A percentile compares a stretch with the other conserved stretches of the same genome.
phyloP scores from a whole-genome alignment of 2,329 filamentous ascomycete genomes.

The Rutstroemia sp. region DNA sequence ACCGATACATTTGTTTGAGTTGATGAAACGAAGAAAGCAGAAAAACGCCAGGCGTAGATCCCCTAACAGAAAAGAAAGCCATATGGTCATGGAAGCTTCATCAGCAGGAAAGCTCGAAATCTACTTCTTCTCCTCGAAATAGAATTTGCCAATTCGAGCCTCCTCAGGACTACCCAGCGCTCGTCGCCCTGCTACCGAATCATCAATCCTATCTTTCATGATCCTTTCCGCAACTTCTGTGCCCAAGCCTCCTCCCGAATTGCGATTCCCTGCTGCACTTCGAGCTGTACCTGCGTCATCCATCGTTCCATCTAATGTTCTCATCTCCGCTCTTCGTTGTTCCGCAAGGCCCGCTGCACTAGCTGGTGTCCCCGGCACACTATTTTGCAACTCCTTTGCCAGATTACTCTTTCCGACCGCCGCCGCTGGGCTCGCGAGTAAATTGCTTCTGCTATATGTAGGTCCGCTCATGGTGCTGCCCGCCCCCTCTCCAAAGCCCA shows the following conservation, averaged over 20 bases:
- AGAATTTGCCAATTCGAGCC: conserved; percentile 48
- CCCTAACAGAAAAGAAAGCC: too few relatives aligned
- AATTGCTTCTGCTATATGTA: conserved; percentile 50
- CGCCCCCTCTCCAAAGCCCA: conserved; percentile 89
- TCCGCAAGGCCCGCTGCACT: conserved; percentile 29
- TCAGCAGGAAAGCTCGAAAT: background rate
- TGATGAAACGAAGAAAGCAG: too few relatives aligned
- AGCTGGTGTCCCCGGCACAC: conserved; percentile 15
- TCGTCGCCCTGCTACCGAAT: conserved; percentile 24
- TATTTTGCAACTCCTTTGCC: conserved; percentile 18
- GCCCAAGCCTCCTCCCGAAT: conserved; percentile 11
- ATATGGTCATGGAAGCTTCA: too few relatives aligned
- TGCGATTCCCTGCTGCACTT: background rate
- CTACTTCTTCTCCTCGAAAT: conserved; percentile 46
- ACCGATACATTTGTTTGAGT: too few relatives aligned
- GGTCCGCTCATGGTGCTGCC: conserved; percentile 78
- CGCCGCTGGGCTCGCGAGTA: conserved; percentile 26
- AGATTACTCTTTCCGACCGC: conserved; percentile 27
- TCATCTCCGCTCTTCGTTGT: conserved; percentile 51
- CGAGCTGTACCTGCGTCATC: conserved; percentile 58
- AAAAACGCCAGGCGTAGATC: too few relatives aligned
- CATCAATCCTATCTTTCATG: conserved; percentile 51
- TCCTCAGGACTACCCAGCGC: conserved; percentile 39
- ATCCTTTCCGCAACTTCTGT: conserved; percentile 57
- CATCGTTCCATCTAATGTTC: conserved; percentile 58